These are phyloP conservation scores for Candida smagusa DNA, from an alignment of 1,139 yeast genomes.

Conservation along the genomic window DNA sequence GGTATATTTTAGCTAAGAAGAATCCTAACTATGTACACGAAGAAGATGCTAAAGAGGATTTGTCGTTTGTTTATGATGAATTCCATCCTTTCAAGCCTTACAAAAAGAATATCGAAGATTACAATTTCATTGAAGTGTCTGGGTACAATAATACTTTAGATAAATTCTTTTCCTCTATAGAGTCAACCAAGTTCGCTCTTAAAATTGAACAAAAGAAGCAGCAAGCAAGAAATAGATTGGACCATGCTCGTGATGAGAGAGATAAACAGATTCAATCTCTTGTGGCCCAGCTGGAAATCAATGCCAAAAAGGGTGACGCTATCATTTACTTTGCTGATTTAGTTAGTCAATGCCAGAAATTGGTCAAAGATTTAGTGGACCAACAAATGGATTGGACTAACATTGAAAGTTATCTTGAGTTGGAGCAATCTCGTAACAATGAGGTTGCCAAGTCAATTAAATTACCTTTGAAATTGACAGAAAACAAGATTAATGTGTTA, in stretches of 20 bases:
- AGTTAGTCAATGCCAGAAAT: conserved; percentile 69
- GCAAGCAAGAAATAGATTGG: conserved; percentile 69
- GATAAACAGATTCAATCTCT: conserved; percentile 67
- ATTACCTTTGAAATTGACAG: conserved; percentile 67
- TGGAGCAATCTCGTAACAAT: conserved; percentile 69
- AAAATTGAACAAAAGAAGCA: conserved; percentile 74
- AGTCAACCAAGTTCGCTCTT: conserved; percentile 72
- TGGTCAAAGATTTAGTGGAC: conserved; percentile 63
- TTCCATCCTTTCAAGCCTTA: conserved; percentile 81
- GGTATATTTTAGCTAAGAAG: conserved; percentile 64
- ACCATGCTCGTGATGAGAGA: conserved; percentile 73
- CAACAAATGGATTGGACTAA: conserved; percentile 96
- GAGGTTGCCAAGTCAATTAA: conserved; percentile 59
- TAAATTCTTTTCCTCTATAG: conserved; percentile 77
- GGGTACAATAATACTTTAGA: conserved; percentile 86
- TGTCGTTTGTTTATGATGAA: conserved; percentile 66
- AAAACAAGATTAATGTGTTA: conserved; percentile 61
- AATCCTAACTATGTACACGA: conserved; percentile 47
- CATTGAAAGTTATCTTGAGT: conserved; percentile 69
- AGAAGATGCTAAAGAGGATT: conserved; percentile 31
- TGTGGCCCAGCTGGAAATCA: conserved; percentile 59
- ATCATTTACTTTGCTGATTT: conserved; percentile 66
- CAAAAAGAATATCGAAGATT: conserved; percentile 31
- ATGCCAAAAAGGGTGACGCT: conserved; percentile 68
- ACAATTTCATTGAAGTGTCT: conserved; percentile 33